Evolutionary conservation across 768 basidiomycete species (phyloP), one percentile per base, ranked within the genome.

Genomic region (Sporobolomyces roseus): DNA sequence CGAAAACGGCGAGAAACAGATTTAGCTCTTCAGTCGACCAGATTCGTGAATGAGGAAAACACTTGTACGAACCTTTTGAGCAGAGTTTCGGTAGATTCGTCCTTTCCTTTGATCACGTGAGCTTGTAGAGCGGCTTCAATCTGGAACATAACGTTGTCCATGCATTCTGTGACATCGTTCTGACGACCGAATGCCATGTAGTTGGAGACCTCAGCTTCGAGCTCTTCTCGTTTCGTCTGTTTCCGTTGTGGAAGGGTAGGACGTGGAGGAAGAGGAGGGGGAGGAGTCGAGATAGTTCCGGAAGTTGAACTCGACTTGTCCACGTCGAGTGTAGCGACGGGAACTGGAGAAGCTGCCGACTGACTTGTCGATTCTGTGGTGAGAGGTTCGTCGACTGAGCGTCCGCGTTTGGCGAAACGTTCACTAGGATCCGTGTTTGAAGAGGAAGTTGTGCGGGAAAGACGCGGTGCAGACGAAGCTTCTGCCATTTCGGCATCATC

Each of bases 131-230:
- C 93, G 6, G 91, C 88, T 79, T 99, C 96, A 58, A 98, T 92
- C 79, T 98, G 96, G 80, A 96, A 96, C 83, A 99, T 89, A 81
- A 93, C 93, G 75, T 98, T 98, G 79, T 98, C 94, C 88, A 98
- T 91, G 79, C 94, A 97, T 79, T 99, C 96, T 0, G 94, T 88
- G 17, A 98, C 93, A 77, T 99, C 96, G 76, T 99, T 94, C 75
- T 99, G 96, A 74, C 89, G 88, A 8, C 94, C 72, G 32, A 70
- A 73, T 0, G 65, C 52, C 72, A 73, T 73, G 61, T 73, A 73
- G 21, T 25, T 59, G 51, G 61, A 54, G 0, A 73, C 63, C 56
- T 69, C 41, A 30, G 46, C 30, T 59, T 73, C 68, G 13, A 74
- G 54, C 29, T 70, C 49, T 30, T 49, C 55, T 46, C 65, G 14